A percentile compares a stretch with the other conserved stretches of the same genome.
phyloP scores from a whole-genome alignment of 257 asterid species.

The Solanum verrucosum region DNA sequence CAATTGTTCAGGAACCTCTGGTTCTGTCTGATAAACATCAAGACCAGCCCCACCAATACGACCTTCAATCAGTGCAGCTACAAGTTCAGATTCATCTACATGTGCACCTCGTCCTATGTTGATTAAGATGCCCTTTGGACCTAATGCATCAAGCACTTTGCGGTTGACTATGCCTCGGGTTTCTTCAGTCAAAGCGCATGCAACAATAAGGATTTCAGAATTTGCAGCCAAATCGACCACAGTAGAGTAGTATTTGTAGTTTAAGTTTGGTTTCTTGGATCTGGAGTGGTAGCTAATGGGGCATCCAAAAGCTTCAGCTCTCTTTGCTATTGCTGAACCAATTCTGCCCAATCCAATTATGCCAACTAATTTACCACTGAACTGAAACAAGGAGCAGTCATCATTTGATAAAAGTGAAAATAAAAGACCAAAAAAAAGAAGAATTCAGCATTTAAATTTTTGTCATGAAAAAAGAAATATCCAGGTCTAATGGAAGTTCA shows the following conservation, averaged over 20 bases:
- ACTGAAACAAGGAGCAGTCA: conserved; percentile 31
- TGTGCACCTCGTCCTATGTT: conserved; percentile 68
- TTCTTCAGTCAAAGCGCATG: conserved; percentile 55
- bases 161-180: conserved; percentile 51
- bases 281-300: conserved; percentile 55
- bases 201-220: conserved; percentile 47
- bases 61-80: conserved; percentile 58
- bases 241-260: conserved; percentile 38
- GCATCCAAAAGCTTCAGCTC: conserved; percentile 77
- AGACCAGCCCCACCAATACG: conserved; percentile 87
- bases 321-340: conserved; percentile 69
- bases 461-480: background rate
- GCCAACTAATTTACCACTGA: conserved; percentile 70
- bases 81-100: conserved; percentile 57
- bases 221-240: conserved; percentile 44
- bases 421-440: background rate
- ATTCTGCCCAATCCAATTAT: conserved; percentile 81
- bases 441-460: background rate
- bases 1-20: conserved; percentile 45
- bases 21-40: conserved; percentile 73
- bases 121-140: conserved; percentile 59
- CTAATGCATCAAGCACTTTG: conserved; percentile 55
- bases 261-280: conserved; percentile 38
- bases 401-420: background rate
- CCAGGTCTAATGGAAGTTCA: background rate